Evolutionary conservation across 495 filamentous ascomycete species (phyloP).

Genomic region (Penicillium waksmanii): DNA sequence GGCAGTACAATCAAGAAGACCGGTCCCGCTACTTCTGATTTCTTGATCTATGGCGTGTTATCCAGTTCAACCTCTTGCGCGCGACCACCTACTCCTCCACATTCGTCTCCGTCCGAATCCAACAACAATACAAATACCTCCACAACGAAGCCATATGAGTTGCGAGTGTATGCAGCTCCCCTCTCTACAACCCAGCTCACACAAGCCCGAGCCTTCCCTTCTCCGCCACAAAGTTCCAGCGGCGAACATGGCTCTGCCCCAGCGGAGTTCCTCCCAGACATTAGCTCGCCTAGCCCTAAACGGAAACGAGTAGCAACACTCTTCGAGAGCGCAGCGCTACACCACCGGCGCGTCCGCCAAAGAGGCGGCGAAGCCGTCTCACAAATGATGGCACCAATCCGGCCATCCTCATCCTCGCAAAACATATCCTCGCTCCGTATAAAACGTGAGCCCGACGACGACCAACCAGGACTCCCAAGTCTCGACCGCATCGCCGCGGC

Average conservation of each 20-base stretch:
- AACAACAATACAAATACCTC: constrained; percentile 15
- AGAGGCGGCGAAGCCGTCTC: constrained; percentile 60
- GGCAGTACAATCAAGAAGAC: constrained; percentile 24
- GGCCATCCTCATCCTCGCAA: constrained; percentile 38
- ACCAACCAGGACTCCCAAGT: constrained; percentile 29
- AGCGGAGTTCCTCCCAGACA: constrained; percentile 47
- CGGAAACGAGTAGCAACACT: constrained; percentile 57
- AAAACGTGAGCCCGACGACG: constrained; percentile 48
- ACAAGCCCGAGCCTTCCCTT: constrained; percentile 41
- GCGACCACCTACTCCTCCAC: constrained; percentile 51
- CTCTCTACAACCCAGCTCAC: constrained; percentile 38
- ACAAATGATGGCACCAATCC: constrained; percentile 53
- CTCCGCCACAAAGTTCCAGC: constrained; percentile 33
- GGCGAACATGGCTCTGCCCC: constrained; percentile 24
- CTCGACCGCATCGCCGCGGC: constrained; percentile 35
- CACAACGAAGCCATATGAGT: constrained; percentile 28
- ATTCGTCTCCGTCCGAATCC: constrained; percentile 44
- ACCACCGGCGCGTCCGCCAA: constrained; percentile 55
- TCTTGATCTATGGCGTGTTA: constrained; percentile 58
- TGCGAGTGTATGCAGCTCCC: constrained; percentile 49
- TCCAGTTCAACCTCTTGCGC: constrained; percentile 33
- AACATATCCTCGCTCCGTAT: constrained; percentile 40
- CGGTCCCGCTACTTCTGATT: constrained; percentile 46
- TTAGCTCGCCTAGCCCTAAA: constrained; percentile 52
- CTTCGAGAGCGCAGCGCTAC: constrained; percentile 63